These are phyloP conservation scores for Stylonectria norvegica DNA, from an alignment of 2,329 filamentous ascomycete genomes.

Conservation along the genomic window DNA sequence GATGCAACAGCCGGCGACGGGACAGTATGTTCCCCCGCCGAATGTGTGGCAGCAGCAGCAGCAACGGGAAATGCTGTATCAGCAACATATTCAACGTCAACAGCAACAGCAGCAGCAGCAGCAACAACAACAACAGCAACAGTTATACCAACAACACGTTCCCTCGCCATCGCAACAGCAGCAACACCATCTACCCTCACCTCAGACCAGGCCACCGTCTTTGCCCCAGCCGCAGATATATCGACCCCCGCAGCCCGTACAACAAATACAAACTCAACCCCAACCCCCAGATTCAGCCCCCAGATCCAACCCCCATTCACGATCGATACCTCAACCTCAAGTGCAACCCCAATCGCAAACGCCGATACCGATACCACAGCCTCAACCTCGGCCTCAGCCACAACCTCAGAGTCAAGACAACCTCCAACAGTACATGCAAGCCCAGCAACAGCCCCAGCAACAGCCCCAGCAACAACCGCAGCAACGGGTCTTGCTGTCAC, in stretches of 20 bases:
- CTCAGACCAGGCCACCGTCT: conserved; percentile 21
- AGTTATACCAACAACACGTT: conserved; percentile 32
- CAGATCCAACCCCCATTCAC: background rate
- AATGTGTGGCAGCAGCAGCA: conserved; percentile 36
- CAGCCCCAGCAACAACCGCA: conserved; percentile 9
- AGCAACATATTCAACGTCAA: conserved; percentile 25
- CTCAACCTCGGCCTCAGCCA: conserved; percentile 13
- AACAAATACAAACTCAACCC: conserved; percentile 14
- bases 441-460: conserved; percentile 14
- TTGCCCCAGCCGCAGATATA: conserved; percentile 22
- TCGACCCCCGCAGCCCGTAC: conserved; percentile 13
- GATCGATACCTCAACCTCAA: conserved; percentile 1
- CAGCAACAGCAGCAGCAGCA: conserved; percentile 36
- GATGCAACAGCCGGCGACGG: conserved; percentile 22
- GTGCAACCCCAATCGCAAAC: conserved; percentile 2
- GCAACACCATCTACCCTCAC: conserved; percentile 17
- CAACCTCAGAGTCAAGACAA: conserved; percentile 7
- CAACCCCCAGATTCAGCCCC: conserved; percentile 15
- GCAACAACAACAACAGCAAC: conserved; percentile 35
- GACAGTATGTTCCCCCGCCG: conserved; percentile 24
- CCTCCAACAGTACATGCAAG: conserved; percentile 11
- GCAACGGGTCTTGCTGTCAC: conserved; percentile 4
- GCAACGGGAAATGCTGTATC: conserved; percentile 28
- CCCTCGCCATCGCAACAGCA: conserved; percentile 17
- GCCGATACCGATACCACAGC: conserved; percentile 17